A percentile compares a stretch with the other conserved stretches of the same genome.
Conservation (phyloP, 1,139 yeast species). For the Yamadazyma dushanensis region DNA sequence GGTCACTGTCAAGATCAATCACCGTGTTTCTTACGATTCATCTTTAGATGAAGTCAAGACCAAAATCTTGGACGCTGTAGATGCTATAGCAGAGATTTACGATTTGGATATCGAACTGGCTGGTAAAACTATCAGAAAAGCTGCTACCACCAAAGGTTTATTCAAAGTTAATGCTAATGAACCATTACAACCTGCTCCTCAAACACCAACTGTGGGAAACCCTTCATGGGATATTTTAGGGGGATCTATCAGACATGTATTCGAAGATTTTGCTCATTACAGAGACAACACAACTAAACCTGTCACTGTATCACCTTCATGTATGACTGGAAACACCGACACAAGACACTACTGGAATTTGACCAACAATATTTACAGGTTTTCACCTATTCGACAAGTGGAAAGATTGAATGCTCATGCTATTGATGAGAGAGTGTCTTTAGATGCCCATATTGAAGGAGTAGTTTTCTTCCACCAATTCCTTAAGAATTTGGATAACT, state of each 20-base stretch:
- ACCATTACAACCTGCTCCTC: conserved; percentile 56
- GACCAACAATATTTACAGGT: conserved; percentile 27
- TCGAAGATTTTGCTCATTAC: conserved; percentile 42
- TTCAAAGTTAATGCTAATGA: conserved; percentile 36
- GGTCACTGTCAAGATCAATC: conserved; percentile 29
- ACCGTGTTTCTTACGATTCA: conserved; percentile 32
- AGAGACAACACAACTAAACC: conserved; percentile 5
- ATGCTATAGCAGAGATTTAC: conserved; percentile 28
- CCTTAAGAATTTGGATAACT: conserved; percentile 9
- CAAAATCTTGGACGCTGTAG: conserved; percentile 23
- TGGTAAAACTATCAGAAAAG: conserved; percentile 23
- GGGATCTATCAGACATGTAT: conserved; percentile 56
- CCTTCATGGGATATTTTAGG: conserved; percentile 50
- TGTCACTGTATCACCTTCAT: conserved; percentile 30
- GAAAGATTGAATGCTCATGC: conserved; percentile 43
- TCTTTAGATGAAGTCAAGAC: conserved; percentile 22
- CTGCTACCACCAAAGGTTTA: conserved; percentile 35
- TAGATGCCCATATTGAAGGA: conserved; percentile 55
- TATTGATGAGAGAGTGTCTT: conserved; percentile 55
- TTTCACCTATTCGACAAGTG: conserved; percentile 30
- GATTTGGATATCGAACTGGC: conserved; percentile 38
- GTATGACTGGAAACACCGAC: conserved; percentile 37
- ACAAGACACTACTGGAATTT: conserved; percentile 38
- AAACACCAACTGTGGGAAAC: conserved; percentile 45
- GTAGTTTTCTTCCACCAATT: conserved; percentile 61